These are phyloP conservation scores for Circinella minor DNA, from an alignment of 371 early-diverging fungal genomes.

Conservation along the genomic window DNA sequence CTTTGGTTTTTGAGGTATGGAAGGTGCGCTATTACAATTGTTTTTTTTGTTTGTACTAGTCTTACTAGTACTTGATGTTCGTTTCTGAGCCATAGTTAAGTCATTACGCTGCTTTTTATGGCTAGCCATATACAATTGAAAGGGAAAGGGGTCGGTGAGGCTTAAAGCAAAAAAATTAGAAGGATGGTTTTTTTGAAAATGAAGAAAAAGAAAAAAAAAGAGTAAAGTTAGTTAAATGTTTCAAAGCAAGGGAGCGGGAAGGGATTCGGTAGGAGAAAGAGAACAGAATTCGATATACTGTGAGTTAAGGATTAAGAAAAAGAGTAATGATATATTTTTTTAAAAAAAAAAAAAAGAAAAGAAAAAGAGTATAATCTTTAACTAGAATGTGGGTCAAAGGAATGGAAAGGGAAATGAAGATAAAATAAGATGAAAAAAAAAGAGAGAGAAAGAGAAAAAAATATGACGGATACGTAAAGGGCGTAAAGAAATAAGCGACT, in stretches of 20 bases:
- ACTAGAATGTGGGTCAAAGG: neutral
- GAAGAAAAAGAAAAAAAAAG: slow-evolving; percentile 4
- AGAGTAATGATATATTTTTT: too few relatives aligned
- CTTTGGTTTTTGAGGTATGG: slow-evolving; percentile 11
- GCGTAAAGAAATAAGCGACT: neutral
- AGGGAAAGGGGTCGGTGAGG: neutral
- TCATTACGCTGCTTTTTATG: slow-evolving; percentile 8
- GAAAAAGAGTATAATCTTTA: neutral
- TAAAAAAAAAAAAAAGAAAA: neutral
- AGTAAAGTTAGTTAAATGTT: neutral
- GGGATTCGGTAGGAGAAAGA: neutral
- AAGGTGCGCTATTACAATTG: neutral
- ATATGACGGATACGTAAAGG: neutral
- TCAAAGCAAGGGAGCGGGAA: slow-evolving; percentile 7
- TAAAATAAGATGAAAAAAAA: neutral
- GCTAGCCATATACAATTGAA: neutral
- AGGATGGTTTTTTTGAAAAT: neutral
- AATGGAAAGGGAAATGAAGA: slow-evolving; percentile 3
- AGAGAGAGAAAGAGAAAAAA: slow-evolving; percentile 7
- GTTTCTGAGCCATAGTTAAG: slow-evolving; percentile 10
- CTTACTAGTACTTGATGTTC: neutral
- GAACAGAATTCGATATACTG: neutral
- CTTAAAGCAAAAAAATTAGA: neutral
- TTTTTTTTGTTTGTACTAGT: neutral
- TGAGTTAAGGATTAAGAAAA: too few relatives aligned